Evolutionary conservation across 1,284 basidiomycete genomes (phyloP).

Genomic region (Cystobasidium slooffiae): DNA sequence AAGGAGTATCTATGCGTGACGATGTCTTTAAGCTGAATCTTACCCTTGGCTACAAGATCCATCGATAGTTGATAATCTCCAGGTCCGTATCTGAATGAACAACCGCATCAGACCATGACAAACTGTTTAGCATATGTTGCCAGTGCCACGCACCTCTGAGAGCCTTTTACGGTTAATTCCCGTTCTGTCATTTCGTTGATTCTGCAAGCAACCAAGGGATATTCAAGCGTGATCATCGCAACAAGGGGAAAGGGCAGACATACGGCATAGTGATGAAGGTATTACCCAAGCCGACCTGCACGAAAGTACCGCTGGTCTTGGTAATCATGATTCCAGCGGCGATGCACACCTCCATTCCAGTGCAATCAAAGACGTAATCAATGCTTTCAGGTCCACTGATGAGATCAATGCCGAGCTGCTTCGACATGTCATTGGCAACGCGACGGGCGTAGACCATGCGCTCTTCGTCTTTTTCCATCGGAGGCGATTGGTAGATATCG

Average conservation of each 20-base stretch:
- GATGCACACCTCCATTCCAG: conserved; percentile 66
- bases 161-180: conserved; percentile 79
- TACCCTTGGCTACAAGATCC: conserved; percentile 61
- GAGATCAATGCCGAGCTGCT: conserved; percentile 59
- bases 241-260: neutral
- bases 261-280: conserved; percentile 57
- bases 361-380: conserved; percentile 66
- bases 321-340: conserved; percentile 64
- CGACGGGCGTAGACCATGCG: conserved; percentile 56
- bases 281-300: conserved; percentile 65
- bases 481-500: conserved; percentile 70
- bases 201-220: neutral
- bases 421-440: conserved; percentile 59
- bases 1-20: conserved; percentile 61
- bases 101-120: conserved; percentile 73
- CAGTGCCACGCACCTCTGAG: conserved; percentile 64
- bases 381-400: conserved; percentile 60
- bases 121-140: too few species aligned
- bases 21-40: conserved; percentile 63
- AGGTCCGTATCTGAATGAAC: conserved; percentile 59
- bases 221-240: too few species aligned
- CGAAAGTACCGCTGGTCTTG: conserved; percentile 71
- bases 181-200: conserved; percentile 67
- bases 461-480: conserved; percentile 51
- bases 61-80: conserved; percentile 65